These are phyloP conservation scores for Protea cynaroides DNA, from an alignment of 164 flowering plant genomes.

Conservation along the genomic window DNA sequence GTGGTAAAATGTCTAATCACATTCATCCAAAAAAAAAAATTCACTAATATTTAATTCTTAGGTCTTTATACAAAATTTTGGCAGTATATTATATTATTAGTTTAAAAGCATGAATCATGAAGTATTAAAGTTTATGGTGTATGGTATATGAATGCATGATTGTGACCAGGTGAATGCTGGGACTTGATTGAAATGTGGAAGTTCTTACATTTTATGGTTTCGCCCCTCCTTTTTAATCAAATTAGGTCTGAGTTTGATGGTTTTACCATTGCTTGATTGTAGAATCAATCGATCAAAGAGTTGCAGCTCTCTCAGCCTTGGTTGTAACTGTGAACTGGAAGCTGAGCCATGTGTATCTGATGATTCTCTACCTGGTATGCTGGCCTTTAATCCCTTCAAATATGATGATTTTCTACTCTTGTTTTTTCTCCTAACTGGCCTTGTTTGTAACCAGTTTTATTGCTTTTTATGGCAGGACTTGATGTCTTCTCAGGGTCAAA, in stretches of 20 bases:
- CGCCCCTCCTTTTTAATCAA: too few species aligned
- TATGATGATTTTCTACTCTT: background rate
- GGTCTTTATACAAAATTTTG: too few species aligned
- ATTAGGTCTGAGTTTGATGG: too few species aligned
- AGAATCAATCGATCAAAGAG: constrained; percentile 41
- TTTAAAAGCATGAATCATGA: too few species aligned
- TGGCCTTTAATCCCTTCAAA: background rate
- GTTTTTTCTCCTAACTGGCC: background rate
- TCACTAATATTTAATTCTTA: too few species aligned
- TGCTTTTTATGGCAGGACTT: constrained; percentile 40
- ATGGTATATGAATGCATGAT: background rate
- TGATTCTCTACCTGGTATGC: constrained; percentile 52
- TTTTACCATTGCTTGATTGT: constrained; percentile 10
- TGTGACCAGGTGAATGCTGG: background rate
- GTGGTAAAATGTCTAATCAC: too few species aligned
- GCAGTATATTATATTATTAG: too few species aligned
- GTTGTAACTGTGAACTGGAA: constrained; percentile 44
- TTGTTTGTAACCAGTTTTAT: too few species aligned
- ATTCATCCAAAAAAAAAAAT: too few species aligned
- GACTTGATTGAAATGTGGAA: too few species aligned
- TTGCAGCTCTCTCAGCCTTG: constrained; percentile 14
- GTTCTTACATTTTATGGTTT: too few species aligned
- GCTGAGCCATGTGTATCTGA: constrained; percentile 23
- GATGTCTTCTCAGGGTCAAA: constrained; percentile 50
- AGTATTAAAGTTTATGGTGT: background rate